Evolutionary conservation across 2,329 filamentous ascomycete species (phyloP), one percentile per base, ranked within the genome.

Genomic region (Monascus ruber): DNA sequence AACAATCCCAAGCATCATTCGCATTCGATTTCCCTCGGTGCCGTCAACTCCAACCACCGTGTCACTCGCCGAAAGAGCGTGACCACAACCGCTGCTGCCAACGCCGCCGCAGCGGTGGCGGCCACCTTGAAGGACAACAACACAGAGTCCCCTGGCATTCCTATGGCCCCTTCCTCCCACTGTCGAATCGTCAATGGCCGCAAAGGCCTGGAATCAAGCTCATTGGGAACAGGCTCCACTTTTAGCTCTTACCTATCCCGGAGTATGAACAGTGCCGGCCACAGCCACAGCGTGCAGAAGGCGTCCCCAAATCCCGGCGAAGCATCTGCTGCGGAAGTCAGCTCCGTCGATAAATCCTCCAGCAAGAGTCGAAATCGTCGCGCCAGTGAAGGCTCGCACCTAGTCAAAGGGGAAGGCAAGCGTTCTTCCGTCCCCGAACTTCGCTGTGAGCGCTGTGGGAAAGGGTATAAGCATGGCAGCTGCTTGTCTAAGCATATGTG

Each of bases 381-480:
- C 49, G 76, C 87, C 44, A 95, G 88, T 62, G 89, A 96, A 61
- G 88, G 87, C 46, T 85, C 89, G 51, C 79, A 83, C 52, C 72
- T 89, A 46, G 70, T 74, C 54, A 93, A 91, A 66, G 81, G 83
- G 52, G 84, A 89, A 55, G 74, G 76, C 51, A 81, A 79, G 70
- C 88, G 86, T 69, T 17, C 77, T n/a, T 76, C 77, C 64, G 83
- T 78, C 57, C 79, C 81, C 57, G 89, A 96, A 64, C 78, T 98
- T 61, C 86, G 84, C 66, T 98, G 91, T 72, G 86, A 94, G 62
- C 89, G 88, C 68, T 98, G 91, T 73, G 89, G 89, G 66, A 98
- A 98, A 76, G 87, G 87, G 69, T 98, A 98, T 79, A 98, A 98
- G 80, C 91, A 98, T 76, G 94, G 88, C 79, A 96, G 91, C 73